Evolutionary conservation across 2,329 filamentous ascomycete genomes (phyloP).

Genomic region (Hypomyces perniciosus): DNA sequence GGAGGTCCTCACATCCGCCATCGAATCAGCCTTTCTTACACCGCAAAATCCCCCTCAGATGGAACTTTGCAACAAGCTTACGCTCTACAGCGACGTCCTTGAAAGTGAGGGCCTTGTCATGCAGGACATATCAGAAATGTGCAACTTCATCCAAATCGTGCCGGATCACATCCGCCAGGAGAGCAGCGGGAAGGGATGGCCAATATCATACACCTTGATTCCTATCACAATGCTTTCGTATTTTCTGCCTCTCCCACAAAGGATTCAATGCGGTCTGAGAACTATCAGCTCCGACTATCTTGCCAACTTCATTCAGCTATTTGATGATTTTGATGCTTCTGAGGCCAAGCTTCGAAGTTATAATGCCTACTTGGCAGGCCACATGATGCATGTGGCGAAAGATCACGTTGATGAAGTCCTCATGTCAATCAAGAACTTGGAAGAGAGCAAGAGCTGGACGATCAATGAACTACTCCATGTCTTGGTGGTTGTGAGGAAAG

Average conservation of each 20-base stretch:
- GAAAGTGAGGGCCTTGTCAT: not conserved
- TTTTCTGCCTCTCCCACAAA: not conserved
- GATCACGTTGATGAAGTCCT: constrained; percentile 7
- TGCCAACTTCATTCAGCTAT: not conserved
- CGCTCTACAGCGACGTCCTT: constrained; percentile 14
- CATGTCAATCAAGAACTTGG: not conserved
- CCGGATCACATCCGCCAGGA: not conserved
- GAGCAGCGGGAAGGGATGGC: constrained; percentile 7
- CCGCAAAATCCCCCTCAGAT: not conserved
- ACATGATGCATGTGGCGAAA: constrained; percentile 1
- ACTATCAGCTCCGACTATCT: not conserved
- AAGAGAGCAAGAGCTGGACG: not conserved
- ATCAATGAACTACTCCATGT: not conserved
- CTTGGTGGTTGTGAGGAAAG: not conserved
- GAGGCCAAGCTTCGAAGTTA: constrained; percentile 4
- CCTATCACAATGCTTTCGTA: not conserved
- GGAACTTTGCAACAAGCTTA: constrained; percentile 7
- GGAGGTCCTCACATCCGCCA: not conserved
- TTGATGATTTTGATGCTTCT: constrained; percentile 7
- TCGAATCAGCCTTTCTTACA: not conserved
- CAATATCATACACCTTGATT: constrained; percentile 10
- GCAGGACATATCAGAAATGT: not conserved
- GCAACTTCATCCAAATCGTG: not conserved
- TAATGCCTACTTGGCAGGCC: not conserved
- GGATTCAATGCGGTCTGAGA: accelerated